Conservation (phyloP, 2,329 filamentous ascomycete species). For the Pseudogymnoascus sp. region DNA sequence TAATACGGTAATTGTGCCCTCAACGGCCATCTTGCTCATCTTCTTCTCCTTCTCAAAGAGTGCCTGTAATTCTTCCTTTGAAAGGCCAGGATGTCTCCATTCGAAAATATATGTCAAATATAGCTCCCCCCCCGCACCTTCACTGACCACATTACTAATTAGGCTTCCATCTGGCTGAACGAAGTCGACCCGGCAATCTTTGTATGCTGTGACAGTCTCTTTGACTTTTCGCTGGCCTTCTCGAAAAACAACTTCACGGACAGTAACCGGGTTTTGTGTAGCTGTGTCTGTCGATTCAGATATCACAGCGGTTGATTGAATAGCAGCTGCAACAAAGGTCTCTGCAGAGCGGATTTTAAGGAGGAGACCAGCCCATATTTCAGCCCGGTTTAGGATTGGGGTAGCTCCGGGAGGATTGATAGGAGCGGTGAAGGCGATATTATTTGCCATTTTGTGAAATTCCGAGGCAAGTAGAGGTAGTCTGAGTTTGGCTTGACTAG, state of each 20-base stretch:
- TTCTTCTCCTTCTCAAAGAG: slow-evolving; percentile 8
- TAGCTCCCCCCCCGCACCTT: slow-evolving; percentile 25
- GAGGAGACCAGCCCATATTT: slow-evolving; percentile 30
- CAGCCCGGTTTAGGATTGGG: slow-evolving; percentile 24
- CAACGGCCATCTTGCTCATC: slow-evolving; percentile 12
- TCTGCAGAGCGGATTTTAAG: slow-evolving; percentile 23
- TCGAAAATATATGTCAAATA: slow-evolving; percentile 35
- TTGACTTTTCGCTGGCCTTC: slow-evolving; percentile 19
- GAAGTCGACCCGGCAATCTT: slow-evolving; percentile 23
- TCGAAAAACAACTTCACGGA: slow-evolving; percentile 23
- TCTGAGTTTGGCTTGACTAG: too few species aligned
- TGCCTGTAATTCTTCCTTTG: slow-evolving; percentile 3
- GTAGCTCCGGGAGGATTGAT: slow-evolving; percentile 28
- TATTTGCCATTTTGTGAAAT: slow-evolving; percentile 9
- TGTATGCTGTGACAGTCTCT: slow-evolving; percentile 20
- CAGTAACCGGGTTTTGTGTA: slow-evolving; percentile 13
- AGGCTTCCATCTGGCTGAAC: slow-evolving; percentile 17
- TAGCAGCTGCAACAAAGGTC: slow-evolving; percentile 23
- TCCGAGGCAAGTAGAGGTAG: too few species aligned
- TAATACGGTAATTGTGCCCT: slow-evolving; percentile 10
- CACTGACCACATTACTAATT: slow-evolving; percentile 24
- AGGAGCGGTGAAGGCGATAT: slow-evolving; percentile 30
- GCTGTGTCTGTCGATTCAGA: slow-evolving; percentile 15
- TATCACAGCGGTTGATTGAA: slow-evolving; percentile 19
- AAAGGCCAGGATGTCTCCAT: slow-evolving; percentile 28